A percentile compares a stretch with the other conserved stretches of the same genome.
These are phyloP conservation scores for Neurospora hispaniola DNA, from an alignment of 495 filamentous ascomycete genomes.

Conservation along the genomic window DNA sequence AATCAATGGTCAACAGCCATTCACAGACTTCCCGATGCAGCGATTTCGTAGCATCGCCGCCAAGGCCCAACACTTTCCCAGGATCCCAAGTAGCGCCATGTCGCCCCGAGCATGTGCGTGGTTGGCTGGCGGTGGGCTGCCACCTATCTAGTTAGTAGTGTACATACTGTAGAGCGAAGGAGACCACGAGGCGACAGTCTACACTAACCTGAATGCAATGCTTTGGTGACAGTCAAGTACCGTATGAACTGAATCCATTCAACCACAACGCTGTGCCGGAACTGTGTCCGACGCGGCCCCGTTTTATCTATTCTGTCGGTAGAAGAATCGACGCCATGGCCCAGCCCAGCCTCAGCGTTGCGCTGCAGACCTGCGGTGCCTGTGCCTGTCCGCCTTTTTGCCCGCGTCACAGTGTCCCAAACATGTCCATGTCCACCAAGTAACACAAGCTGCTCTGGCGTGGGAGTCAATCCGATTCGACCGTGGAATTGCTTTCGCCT, in stretches of 20 bases:
- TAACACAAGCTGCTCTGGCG: not conserved
- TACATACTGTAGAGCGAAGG: no score
- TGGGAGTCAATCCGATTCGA: not conserved
- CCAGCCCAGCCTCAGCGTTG: not conserved
- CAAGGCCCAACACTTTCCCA: not conserved
- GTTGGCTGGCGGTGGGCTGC: not conserved
- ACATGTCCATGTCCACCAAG: not conserved
- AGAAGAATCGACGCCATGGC: not conserved
- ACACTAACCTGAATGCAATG: no score
- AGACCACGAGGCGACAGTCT: no score
- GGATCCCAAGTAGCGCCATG: not conserved
- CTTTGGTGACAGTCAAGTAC: no score
- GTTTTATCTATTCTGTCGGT: not conserved
- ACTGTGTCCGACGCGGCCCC: not conserved
- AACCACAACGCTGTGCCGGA: not conserved
- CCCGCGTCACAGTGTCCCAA: no score
- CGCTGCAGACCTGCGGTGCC: not conserved
- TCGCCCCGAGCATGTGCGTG: not conserved
- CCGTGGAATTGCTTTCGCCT: not conserved
- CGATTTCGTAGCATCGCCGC: not conserved
- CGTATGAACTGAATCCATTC: no score
- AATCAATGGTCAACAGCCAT: not conserved
- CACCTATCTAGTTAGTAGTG: no score
- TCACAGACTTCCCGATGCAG: not conserved
- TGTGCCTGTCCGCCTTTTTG: not conserved